These are phyloP conservation scores for Cladosporium oxysporum DNA, from an alignment of 2,329 filamentous ascomycete genomes.

Conservation along the genomic window DNA sequence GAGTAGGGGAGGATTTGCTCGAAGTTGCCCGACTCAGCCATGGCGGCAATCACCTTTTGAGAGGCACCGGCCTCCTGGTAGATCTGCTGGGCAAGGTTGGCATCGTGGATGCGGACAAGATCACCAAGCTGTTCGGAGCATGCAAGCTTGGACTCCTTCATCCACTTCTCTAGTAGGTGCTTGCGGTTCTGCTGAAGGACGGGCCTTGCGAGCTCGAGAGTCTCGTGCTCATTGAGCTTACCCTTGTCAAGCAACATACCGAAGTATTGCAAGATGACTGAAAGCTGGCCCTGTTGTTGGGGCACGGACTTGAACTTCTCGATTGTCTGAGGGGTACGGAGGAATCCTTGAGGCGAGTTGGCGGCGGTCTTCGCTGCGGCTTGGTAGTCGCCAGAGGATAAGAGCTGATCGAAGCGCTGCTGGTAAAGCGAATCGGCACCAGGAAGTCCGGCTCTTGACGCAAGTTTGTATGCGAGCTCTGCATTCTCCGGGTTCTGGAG, in stretches of 20 bases:
- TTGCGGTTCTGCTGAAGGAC: slow-evolving; percentile 93
- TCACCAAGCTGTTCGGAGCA: slow-evolving; percentile 97
- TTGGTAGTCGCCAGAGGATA: slow-evolving; percentile 75
- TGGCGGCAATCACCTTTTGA: slow-evolving; percentile 91
- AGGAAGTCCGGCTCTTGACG: slow-evolving; percentile 87
- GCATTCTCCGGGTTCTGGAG: slow-evolving; percentile 95
- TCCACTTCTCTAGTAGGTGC: slow-evolving; percentile 96
- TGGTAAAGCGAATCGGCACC: slow-evolving; percentile 93
- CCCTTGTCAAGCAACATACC: slow-evolving; percentile 97
- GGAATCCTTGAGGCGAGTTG: slow-evolving; percentile 92
- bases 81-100: slow-evolving; percentile 81
- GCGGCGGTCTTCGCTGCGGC: slow-evolving; percentile 95
- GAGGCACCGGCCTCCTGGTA: slow-evolving; percentile 89
- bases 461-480: slow-evolving; percentile 91
- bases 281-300: slow-evolving; percentile 80
- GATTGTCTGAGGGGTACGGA: slow-evolving; percentile 92
- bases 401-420: slow-evolving; percentile 87
- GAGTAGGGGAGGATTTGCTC: slow-evolving; percentile 95
- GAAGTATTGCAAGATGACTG: slow-evolving; percentile 94
- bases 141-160: slow-evolving; percentile 92
- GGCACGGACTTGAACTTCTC: slow-evolving; percentile 91
- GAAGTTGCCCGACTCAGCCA: slow-evolving; percentile 94
- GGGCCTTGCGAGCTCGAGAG: slow-evolving; percentile 86
- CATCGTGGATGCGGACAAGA: slow-evolving; percentile 84
- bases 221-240: slow-evolving; percentile 87